Evolutionary conservation across 768 basidiomycete genomes (phyloP).

Genomic region (Hericium alpestre): DNA sequence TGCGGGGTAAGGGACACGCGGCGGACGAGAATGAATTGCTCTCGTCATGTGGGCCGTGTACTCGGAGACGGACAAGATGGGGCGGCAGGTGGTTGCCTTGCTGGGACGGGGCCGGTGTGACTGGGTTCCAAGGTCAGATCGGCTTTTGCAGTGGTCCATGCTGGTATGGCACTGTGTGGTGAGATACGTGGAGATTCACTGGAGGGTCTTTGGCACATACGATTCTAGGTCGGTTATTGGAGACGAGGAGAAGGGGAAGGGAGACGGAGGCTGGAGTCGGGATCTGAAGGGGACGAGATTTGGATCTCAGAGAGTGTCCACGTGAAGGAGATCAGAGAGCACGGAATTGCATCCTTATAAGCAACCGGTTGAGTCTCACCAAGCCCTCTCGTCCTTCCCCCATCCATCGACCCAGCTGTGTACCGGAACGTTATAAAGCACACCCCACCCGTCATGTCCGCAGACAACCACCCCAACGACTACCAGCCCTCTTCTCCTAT

Average conservation of each 20-base stretch:
- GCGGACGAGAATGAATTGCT: not conserved
- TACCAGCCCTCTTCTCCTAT: conserved; percentile 8
- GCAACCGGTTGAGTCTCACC: not conserved
- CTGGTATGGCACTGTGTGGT: not conserved
- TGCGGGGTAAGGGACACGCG: not conserved
- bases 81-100: not conserved
- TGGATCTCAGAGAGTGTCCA: not conserved
- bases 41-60: not conserved
- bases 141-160: too few species aligned
- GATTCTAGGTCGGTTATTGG: not conserved
- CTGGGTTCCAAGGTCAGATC: not conserved
- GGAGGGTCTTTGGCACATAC: not conserved
- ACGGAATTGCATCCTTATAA: not conserved
- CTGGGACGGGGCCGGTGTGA: not conserved
- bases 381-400: conserved; percentile 1
- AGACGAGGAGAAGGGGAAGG: not conserved
- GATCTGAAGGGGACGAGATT: not conserved
- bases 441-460: conserved; percentile 4
- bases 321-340: not conserved
- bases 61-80: not conserved
- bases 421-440: not conserved
- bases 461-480: conserved; percentile 1
- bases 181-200: not conserved
- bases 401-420: not conserved
- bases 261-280: not conserved